Conservation (phyloP, 768 basidiomycete genomes). For the Pleurotus tuoliensis region DNA sequence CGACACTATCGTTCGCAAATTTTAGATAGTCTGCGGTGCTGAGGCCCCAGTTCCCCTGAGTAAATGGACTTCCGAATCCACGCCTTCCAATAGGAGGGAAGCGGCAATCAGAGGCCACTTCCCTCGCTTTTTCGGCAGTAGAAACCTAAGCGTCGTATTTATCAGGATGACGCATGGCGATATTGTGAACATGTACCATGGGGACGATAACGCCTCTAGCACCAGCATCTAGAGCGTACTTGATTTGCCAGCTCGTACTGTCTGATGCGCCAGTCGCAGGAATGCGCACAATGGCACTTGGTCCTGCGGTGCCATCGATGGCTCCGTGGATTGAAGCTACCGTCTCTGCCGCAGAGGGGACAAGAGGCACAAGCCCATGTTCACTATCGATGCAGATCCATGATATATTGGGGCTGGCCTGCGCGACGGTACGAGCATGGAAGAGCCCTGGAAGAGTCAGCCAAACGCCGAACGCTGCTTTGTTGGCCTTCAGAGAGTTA, state of each 20-base stretch:
- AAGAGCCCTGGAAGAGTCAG: conserved; percentile 56
- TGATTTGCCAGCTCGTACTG: conserved; percentile 67
- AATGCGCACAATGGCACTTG: conserved; percentile 56
- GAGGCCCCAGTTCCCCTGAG: conserved; percentile 55
- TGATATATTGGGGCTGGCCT: conserved; percentile 49
- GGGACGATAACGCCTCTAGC: conserved; percentile 64
- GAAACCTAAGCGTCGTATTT: conserved; percentile 40
- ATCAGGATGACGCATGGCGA: not conserved
- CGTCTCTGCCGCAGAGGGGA: conserved; percentile 53
- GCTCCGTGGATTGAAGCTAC: conserved; percentile 51
- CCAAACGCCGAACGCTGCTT: conserved; percentile 67
- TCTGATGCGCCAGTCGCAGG: conserved; percentile 57
- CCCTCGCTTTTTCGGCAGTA: conserved; percentile 50
- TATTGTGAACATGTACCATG: conserved; percentile 40
- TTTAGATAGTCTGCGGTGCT: conserved; percentile 46
- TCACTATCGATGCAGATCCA: conserved; percentile 71
- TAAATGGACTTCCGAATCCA: conserved; percentile 64
- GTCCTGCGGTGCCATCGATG: conserved; percentile 26
- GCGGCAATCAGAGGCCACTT: conserved; percentile 51
- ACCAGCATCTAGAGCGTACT: conserved; percentile 65
- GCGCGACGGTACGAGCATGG: conserved; percentile 55
- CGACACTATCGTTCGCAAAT: conserved; percentile 49
- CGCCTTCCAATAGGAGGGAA: conserved; percentile 63
- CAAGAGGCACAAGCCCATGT: conserved; percentile 55
- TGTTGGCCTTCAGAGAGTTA: conserved; percentile 47